Base-by-base conservation (phyloP, 148 eudicot genomes). In the Linanthus parryae region DNA sequence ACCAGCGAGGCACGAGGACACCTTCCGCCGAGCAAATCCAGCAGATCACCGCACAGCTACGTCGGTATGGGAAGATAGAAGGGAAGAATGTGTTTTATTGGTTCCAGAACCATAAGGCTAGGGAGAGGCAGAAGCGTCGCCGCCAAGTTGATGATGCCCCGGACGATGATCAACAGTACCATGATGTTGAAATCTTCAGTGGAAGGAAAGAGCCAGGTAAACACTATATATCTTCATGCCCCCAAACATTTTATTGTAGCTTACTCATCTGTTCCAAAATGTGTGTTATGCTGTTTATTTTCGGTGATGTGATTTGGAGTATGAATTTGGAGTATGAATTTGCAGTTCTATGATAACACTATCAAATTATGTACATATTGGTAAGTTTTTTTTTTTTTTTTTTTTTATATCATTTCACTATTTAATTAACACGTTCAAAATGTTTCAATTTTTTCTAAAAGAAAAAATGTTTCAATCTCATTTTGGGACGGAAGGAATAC, bases 91-190 rank as follows among this genome's bases (percentile, higher is more conserved):
- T 83, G 1, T 88, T 88, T 55, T 88, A 88, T 57, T 88, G 96
- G 96, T 88, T 88, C 33, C 96, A 88, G 53, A 88, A 88, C 39
- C 96, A 88, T 22, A 88, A 88, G 75, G 96, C 96, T 24, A 37
- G 92, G 21, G 96, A 88, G 60, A 61, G 96, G 2, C 92, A 88
- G 52, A 88, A 88, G 56, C 81, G 92, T 2, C 96, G 96, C 44
- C 88, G 96, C 48, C 78, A 72, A 38, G 76, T 52, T 22, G 75
- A 78, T 29, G 56, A 58, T 8, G 54, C 18, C 39, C 28, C 39
- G 7, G 25, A 35, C 24, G 25, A 59, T 13, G 30, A 49, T n/a
- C 58, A 37, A 29, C 22, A 23, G 47, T 18, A 17, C 49, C 31
- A 14, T 19, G 29, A 26, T 35, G 17, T 21, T 19, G 62, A 65